Percentiles rank a stretch among this genome's conserved stretches.
Conservation (phyloP, 208 protist species). For the Leptomonas seymouri region DNA sequence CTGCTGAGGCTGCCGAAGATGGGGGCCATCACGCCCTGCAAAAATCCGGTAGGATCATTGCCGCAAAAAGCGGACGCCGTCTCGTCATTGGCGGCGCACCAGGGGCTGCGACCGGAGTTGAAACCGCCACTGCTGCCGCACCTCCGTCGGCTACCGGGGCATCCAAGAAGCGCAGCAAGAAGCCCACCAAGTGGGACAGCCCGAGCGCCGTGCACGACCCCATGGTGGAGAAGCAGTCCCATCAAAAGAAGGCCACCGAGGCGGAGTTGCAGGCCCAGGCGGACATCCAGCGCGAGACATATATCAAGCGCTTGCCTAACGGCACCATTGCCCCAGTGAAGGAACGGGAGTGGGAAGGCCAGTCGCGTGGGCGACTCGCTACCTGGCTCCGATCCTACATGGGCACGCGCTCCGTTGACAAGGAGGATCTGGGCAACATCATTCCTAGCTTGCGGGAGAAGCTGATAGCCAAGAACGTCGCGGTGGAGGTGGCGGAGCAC, state of each 20-base stretch:
- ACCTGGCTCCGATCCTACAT: slow-evolving; percentile 83
- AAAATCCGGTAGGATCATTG: slow-evolving; percentile 37
- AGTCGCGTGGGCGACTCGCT: slow-evolving; percentile 70
- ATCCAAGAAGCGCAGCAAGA: slow-evolving; percentile 57
- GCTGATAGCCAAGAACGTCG: slow-evolving; percentile 98
- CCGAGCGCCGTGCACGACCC: slow-evolving; percentile 18
- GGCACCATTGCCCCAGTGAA: slow-evolving; percentile 65
- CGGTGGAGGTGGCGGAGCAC: slow-evolving; percentile 95
- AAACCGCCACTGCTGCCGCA: slow-evolving; percentile 5
- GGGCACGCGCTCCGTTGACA: slow-evolving; percentile 74
- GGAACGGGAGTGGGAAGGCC: slow-evolving; percentile 82
- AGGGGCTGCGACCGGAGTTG: not conserved
- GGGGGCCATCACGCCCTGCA: slow-evolving; percentile 10
- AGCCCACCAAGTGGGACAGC: slow-evolving; percentile 68
- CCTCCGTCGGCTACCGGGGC: slow-evolving; percentile 1
- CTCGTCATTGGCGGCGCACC: slow-evolving; percentile 50
- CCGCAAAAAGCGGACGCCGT: slow-evolving; percentile 65
- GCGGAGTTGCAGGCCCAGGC: slow-evolving; percentile 73
- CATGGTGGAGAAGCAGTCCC: slow-evolving; percentile 37
- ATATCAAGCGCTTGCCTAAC: slow-evolving; percentile 79
- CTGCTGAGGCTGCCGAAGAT: slow-evolving; percentile 26
- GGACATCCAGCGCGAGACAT: slow-evolving; percentile 64
- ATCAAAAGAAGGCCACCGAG: slow-evolving; percentile 50
- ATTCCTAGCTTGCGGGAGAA: slow-evolving; percentile 93
- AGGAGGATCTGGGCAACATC: slow-evolving; percentile 90